These are phyloP conservation scores for Dactylellina parvicollis DNA, from an alignment of 2,329 filamentous ascomycete genomes.

Conservation along the genomic window DNA sequence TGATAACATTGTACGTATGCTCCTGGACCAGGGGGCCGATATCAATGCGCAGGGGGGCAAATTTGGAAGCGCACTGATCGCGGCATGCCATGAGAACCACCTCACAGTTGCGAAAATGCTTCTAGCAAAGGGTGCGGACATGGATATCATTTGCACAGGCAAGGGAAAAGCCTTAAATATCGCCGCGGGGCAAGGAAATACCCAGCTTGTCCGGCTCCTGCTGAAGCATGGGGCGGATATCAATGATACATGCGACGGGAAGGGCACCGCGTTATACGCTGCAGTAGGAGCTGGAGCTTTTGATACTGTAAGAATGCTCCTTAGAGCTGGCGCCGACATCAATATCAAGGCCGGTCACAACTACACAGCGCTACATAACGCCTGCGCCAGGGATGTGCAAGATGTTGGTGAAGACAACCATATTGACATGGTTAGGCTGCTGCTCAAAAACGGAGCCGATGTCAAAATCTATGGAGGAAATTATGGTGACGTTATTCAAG, in stretches of 20 bases:
- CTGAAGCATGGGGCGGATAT: slow-evolving; percentile 10
- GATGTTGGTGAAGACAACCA: slow-evolving; percentile 7
- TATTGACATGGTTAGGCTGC: slow-evolving; percentile 3
- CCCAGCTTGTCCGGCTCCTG: slow-evolving; percentile 7
- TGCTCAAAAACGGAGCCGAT: slow-evolving; percentile 8
- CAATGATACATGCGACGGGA: background rate
- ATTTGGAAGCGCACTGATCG: slow-evolving; percentile 14
- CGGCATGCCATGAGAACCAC: slow-evolving; percentile 8
- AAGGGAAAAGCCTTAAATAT: slow-evolving; percentile 13
- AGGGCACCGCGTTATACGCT: slow-evolving; percentile 4
- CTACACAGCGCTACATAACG: slow-evolving; percentile 5
- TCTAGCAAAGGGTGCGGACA: slow-evolving; percentile 12
- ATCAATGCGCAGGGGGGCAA: slow-evolving; percentile 1
- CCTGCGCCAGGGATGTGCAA: slow-evolving; percentile 4
- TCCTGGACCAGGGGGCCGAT: slow-evolving; percentile 21
- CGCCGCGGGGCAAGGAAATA: slow-evolving; percentile 7
- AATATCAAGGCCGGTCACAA: background rate
- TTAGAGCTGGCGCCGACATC: slow-evolving; percentile 12
- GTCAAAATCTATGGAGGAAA: background rate
- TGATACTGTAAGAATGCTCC: slow-evolving; percentile 16
- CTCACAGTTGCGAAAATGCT: slow-evolving; percentile 8
- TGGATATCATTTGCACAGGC: slow-evolving; percentile 8
- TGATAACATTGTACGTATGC: slow-evolving; percentile 10
- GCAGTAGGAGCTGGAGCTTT: background rate
- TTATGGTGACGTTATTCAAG: slow-evolving; percentile 4